These are phyloP conservation scores for Panaeolus cyanescens DNA, from an alignment of 768 basidiomycete species.

Conservation along the genomic window DNA sequence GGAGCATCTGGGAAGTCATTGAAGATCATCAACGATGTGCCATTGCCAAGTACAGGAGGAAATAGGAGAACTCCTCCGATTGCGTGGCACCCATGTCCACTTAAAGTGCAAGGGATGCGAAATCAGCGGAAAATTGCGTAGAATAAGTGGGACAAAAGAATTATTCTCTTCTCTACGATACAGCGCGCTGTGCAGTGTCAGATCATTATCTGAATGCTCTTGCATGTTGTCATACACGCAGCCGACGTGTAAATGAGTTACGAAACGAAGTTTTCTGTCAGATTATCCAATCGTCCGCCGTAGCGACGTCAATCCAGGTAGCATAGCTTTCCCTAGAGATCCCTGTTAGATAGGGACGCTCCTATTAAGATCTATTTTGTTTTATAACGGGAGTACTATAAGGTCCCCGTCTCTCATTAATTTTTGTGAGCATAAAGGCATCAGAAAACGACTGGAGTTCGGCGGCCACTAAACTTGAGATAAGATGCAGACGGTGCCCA, in stretches of 20 bases:
- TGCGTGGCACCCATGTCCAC: constrained; percentile 1
- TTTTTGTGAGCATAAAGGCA: background rate
- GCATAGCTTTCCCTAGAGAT: background rate
- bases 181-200: background rate
- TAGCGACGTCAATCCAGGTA: background rate
- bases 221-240: background rate
- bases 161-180: background rate
- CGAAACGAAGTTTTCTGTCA: constrained; percentile 3
- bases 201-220: background rate
- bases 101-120: constrained; percentile 1
- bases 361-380: background rate
- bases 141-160: background rate
- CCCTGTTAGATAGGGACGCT: background rate
- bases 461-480: no score
- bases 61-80: background rate
- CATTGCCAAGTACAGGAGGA: background rate
- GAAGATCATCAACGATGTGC: background rate
- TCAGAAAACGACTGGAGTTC: background rate
- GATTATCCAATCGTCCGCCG: background rate
- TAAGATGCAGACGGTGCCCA: no score
- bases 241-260: background rate
- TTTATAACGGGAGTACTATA: background rate
- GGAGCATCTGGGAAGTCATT: background rate
- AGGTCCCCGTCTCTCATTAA: background rate
- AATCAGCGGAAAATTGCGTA: background rate